Conservation (phyloP, 2,329 filamentous ascomycete species). For the Massarina eburnea region DNA sequence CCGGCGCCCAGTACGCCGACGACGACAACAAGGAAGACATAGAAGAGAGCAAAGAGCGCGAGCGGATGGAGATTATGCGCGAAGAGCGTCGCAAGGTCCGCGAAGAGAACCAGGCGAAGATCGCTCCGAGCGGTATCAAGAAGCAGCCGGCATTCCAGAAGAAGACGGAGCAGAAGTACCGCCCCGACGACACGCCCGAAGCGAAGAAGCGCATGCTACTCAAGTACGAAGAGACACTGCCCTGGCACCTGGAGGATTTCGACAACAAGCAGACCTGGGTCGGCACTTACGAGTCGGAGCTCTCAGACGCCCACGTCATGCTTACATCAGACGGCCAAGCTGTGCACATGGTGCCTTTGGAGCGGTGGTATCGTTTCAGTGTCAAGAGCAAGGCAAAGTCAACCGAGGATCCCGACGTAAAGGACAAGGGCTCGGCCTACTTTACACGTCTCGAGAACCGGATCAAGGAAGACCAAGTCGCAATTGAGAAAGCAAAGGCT, state of each 20-base stretch:
- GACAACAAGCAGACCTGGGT: slow-evolving; percentile 95
- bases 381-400: slow-evolving; percentile 74
- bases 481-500: slow-evolving; percentile 42
- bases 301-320: slow-evolving; percentile 79
- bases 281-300: slow-evolving; percentile 83
- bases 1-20: slow-evolving; percentile 40
- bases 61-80: slow-evolving; percentile 60
- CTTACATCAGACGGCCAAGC: slow-evolving; percentile 65
- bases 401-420: slow-evolving; percentile 86
- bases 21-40: slow-evolving; percentile 66
- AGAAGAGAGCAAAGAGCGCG: slow-evolving; percentile 66
- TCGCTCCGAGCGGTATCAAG: slow-evolving; percentile 76
- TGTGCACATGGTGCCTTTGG: slow-evolving; percentile 85
- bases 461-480: slow-evolving; percentile 49
- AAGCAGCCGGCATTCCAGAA: slow-evolving; percentile 69
- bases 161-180: slow-evolving; percentile 83
- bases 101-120: slow-evolving; percentile 86
- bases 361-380: slow-evolving; percentile 93
- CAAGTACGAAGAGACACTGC: slow-evolving; percentile 90
- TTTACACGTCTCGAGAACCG: slow-evolving; percentile 48
- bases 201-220: slow-evolving; percentile 66
- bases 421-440: slow-evolving; percentile 79
- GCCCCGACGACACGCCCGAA: slow-evolving; percentile 74
- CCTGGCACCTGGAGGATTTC: slow-evolving; percentile 96
- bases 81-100: slow-evolving; percentile 83